phyloP scores from a whole-genome alignment of 345 rosid species.

The Aquilaria malaccensis region DNA sequence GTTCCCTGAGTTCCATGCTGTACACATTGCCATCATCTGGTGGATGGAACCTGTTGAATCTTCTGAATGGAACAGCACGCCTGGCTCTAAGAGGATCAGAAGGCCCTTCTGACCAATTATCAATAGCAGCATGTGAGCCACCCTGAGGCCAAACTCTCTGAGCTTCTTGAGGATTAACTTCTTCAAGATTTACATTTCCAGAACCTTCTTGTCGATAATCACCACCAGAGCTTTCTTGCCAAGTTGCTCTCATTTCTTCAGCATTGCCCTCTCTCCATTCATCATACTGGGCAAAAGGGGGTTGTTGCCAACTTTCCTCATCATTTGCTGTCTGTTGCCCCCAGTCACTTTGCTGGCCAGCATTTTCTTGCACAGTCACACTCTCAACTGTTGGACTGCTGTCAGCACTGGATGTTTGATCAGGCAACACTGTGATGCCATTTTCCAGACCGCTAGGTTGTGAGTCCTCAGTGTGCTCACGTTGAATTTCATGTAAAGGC shows the following conservation, averaged over 20 bases:
- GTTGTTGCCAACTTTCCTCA: conserved; percentile 40
- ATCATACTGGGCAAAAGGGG: conserved; percentile 29
- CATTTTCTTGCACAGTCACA: conserved; percentile 42
- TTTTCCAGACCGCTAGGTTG: conserved; percentile 37
- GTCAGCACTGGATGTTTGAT: conserved; percentile 29
- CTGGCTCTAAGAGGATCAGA: conserved; percentile 50
- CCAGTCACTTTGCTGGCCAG: conserved; percentile 32
- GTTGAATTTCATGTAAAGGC: conserved; percentile 33
- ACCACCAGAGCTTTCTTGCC: conserved; percentile 39
- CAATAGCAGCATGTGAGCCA: conserved; percentile 42
- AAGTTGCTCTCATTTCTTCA: conserved; percentile 39
- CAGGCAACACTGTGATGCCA: conserved; percentile 26
- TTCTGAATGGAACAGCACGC: conserved; percentile 48
- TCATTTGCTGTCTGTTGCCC: conserved; percentile 32
- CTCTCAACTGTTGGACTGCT: conserved; percentile 25
- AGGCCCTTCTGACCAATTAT: conserved; percentile 51
- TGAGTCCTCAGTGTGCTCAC: conserved; percentile 31
- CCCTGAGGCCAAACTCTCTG: conserved; percentile 50
- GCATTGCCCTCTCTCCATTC: conserved; percentile 42
- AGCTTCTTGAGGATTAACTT: conserved; percentile 28
- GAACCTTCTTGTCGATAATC: conserved; percentile 45
- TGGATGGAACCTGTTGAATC: conserved; percentile 78
- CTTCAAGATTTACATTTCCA: conserved; percentile 37
- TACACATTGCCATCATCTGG: conserved; percentile 87
- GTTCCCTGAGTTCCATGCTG: conserved; percentile 91